Conservation (phyloP, 192 early-diverging fungal species). For the Pilobolus umbonatus region DNA sequence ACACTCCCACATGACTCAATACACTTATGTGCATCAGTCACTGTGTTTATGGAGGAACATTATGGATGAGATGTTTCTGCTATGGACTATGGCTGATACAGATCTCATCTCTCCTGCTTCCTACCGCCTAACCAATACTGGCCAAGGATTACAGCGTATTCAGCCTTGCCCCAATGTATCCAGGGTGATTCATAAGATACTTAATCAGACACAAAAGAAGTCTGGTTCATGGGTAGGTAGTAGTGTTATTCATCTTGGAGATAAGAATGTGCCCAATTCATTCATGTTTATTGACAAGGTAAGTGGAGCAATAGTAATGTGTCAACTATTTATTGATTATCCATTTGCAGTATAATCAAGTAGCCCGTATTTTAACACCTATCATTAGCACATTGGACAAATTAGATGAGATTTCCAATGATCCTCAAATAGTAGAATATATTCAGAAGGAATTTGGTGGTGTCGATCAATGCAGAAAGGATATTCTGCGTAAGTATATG, state of each 20-base stretch:
- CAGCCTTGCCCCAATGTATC: slow-evolving; percentile 83
- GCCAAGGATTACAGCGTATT: slow-evolving; percentile 95
- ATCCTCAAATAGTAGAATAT: slow-evolving; percentile 59
- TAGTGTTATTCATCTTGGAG: slow-evolving; percentile 94
- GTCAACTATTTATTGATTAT: slow-evolving; percentile 8
- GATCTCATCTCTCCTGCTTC: slow-evolving; percentile 66
- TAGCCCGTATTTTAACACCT: slow-evolving; percentile 90
- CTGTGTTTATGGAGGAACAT: slow-evolving; percentile 94
- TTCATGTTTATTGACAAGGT: slow-evolving; percentile 95
- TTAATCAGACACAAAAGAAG: slow-evolving; percentile 80
- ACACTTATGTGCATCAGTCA: slow-evolving; percentile 89
- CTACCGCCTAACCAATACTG: slow-evolving; percentile 93
- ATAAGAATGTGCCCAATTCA: slow-evolving; percentile 97
- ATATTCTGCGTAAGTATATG: slow-evolving; percentile 52
- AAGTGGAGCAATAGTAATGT: slow-evolving; percentile 1
- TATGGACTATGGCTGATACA: slow-evolving; percentile 86
- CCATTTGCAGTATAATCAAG: slow-evolving; percentile 79
- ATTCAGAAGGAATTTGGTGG: slow-evolving; percentile 68
- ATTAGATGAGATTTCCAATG: slow-evolving; percentile 55
- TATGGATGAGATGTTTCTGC: slow-evolving; percentile 95
- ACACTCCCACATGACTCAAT: slow-evolving; percentile 91
- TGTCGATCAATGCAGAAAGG: slow-evolving; percentile 59
- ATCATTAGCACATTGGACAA: slow-evolving; percentile 74
- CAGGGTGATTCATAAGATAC: slow-evolving; percentile 81
- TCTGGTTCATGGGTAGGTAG: slow-evolving; percentile 88